A percentile compares a stretch with the other conserved stretches of the same genome.
These are phyloP conservation scores for Darksidea phi DNA, from an alignment of 495 filamentous ascomycete species.

Conservation along the genomic window DNA sequence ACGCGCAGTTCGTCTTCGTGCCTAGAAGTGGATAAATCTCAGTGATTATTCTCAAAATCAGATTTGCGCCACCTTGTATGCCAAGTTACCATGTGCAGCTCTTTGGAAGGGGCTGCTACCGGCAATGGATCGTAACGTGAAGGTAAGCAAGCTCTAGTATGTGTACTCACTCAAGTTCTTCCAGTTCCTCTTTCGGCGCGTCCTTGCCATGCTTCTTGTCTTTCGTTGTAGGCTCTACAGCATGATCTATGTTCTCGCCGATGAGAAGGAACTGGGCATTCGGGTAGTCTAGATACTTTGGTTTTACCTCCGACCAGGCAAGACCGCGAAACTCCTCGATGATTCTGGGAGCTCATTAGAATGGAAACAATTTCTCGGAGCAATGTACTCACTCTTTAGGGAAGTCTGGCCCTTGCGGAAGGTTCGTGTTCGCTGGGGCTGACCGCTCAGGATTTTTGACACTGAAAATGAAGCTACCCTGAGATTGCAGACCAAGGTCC, in stretches of 20 bases:
- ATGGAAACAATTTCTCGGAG: neutral
- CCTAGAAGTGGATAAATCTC: too few relatives aligned
- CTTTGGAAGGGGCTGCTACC: too few relatives aligned
- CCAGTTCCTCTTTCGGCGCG: constrained; percentile 58
- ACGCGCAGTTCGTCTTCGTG: constrained; percentile 62
- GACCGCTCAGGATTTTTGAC: constrained; percentile 76
- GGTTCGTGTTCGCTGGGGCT: constrained; percentile 59
- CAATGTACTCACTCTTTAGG: constrained; percentile 61
- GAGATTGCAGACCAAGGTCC: constrained; percentile 68
- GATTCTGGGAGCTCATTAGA: constrained; percentile 47
- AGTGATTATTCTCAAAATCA: too few relatives aligned
- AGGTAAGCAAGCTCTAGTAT: too few relatives aligned
- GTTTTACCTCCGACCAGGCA: constrained; percentile 71
- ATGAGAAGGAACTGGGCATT: constrained; percentile 82
- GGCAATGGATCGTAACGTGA: too few relatives aligned
- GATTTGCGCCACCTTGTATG: too few relatives aligned
- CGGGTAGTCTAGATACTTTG: constrained; percentile 73
- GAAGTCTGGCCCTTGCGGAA: constrained; percentile 69
- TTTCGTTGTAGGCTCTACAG: constrained; percentile 54
- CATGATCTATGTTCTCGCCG: constrained; percentile 66
- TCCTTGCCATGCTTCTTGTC: constrained; percentile 60
- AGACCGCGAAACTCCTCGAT: constrained; percentile 70
- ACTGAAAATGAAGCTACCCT: constrained; percentile 75
- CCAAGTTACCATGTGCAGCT: too few relatives aligned
- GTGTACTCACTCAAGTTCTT: constrained; percentile 50